phyloP scores from a whole-genome alignment of 2,329 filamentous ascomycete genomes.

The Exophiala viscosa region DNA sequence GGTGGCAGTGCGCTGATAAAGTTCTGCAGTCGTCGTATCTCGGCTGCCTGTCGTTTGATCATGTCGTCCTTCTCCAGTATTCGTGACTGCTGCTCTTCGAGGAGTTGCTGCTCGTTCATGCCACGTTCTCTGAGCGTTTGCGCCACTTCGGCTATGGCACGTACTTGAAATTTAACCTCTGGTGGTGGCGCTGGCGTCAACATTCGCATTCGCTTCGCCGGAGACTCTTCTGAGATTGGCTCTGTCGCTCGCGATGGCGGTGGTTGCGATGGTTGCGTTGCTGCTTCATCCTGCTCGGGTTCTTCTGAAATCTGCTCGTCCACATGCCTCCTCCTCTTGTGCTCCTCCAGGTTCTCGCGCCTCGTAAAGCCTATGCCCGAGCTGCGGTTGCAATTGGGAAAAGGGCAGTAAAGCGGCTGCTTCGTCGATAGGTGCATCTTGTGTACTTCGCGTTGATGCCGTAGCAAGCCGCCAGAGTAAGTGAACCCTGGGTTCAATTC shows the following conservation, averaged over 20 bases:
- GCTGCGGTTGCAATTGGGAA: conserved; percentile 82
- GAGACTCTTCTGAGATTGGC: not conserved
- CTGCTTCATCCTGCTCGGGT: not conserved
- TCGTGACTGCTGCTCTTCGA: conserved; percentile 14
- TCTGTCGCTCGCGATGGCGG: not conserved
- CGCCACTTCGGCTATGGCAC: not conserved
- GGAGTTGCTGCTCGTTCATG: conserved; percentile 9
- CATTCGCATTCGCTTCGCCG: not conserved
- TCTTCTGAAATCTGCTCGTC: conserved; percentile 9
- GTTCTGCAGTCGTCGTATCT: conserved; percentile 18
- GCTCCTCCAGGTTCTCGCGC: conserved; percentile 90
- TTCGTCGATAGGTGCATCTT: conserved; percentile 85
- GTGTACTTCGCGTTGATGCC: conserved; percentile 92
- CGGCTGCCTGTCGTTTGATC: conserved; percentile 16
- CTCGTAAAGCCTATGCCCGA: conserved; percentile 86
- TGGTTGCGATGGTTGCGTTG: not conserved
- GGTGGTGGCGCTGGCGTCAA: not conserved
- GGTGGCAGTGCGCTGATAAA: conserved; percentile 19
- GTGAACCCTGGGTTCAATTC: conserved; percentile 93
- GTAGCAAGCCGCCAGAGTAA: conserved; percentile 82
- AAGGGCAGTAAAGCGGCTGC: conserved; percentile 73
- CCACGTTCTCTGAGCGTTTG: not conserved
- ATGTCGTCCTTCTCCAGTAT: conserved; percentile 18
- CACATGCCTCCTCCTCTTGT: conserved; percentile 78
- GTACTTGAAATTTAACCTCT: too few relatives aligned